Conservation (phyloP, 163 green algal genomes). For the Smithsoniella earleae region DNA sequence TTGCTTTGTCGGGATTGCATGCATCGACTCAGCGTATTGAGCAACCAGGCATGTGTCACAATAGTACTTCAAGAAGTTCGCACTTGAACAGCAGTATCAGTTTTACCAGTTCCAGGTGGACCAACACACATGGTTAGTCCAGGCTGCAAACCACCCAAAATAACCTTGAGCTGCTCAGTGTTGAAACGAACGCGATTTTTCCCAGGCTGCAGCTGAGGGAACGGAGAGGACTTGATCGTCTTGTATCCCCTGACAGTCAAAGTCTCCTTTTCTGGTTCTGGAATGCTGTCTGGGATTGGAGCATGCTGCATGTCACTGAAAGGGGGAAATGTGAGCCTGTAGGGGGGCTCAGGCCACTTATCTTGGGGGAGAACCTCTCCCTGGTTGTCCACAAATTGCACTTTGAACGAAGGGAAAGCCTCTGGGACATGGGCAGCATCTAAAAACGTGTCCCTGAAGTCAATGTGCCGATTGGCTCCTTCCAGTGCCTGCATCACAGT, state of each 20-base stretch:
- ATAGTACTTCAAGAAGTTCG: no score
- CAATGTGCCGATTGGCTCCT: constrained; percentile 30
- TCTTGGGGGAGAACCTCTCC: no score
- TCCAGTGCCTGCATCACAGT: constrained; percentile 17
- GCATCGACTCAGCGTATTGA: no score
- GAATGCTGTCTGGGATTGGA: not conserved
- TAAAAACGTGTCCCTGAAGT: constrained; percentile 89
- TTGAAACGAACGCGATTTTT: constrained; percentile 89
- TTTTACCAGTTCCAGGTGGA: constrained; percentile 95
- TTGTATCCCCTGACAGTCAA: constrained; percentile 2
- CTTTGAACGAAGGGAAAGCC: constrained; percentile 68
- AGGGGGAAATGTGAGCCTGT: constrained; percentile 65
- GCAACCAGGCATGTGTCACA: no score
- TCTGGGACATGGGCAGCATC: constrained; percentile 74
- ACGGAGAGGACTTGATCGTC: constrained; percentile 64
- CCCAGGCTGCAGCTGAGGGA: constrained; percentile 68
- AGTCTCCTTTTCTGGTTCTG: not conserved
- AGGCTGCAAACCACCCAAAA: constrained; percentile 65
- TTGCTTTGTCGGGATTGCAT: no score
- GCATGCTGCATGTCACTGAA: not conserved
- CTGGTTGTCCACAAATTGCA: constrained; percentile 36
- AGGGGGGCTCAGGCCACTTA: constrained; percentile 49
- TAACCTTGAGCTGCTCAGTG: constrained; percentile 61
- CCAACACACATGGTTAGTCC: constrained; percentile 94
- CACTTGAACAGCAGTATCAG: constrained; percentile 89